Conservation (phyloP, 345 rosid species). For the Schrenkiella parvula region DNA sequence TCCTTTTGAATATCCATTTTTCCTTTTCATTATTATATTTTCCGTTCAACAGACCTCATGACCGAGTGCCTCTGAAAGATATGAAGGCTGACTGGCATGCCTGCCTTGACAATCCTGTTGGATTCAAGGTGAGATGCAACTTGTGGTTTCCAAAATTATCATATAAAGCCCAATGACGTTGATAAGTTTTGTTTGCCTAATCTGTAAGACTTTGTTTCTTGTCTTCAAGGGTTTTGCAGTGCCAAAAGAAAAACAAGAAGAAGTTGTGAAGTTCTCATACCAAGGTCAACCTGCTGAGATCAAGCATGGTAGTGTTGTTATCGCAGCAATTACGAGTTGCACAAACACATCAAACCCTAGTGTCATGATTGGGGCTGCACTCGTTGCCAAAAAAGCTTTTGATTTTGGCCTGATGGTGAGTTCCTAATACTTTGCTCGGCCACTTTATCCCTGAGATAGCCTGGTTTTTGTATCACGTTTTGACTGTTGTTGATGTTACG, state of each 20-base stretch:
- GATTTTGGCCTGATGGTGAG: conserved; percentile 70
- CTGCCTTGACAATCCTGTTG: conserved; percentile 66
- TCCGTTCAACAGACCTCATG: conserved; percentile 57
- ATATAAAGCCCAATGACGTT: neutral
- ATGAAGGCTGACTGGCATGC: conserved; percentile 94
- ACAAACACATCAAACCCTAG: conserved; percentile 82
- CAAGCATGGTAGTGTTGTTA: conserved; percentile 73
- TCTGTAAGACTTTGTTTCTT: neutral
- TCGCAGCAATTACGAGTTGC: conserved; percentile 79
- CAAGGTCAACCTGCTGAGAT: conserved; percentile 64
- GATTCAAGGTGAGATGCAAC: conserved; percentile 63
- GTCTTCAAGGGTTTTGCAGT: conserved; percentile 65
- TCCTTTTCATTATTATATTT: neutral
- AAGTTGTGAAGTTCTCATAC: conserved; percentile 53
- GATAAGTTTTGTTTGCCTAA: neutral
- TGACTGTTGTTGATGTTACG: neutral
- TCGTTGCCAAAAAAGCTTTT: conserved; percentile 73
- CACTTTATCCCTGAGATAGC: neutral
- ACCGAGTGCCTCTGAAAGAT: conserved; percentile 70
- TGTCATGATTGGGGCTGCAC: conserved; percentile 81
- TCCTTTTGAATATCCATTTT: neutral
- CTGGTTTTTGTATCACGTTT: neutral
- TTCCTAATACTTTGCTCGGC: neutral
- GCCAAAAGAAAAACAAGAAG: conserved; percentile 59
- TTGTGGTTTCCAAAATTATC: no score